phyloP scores from a whole-genome alignment of 345 rosid genomes.

The Barbarea vulgaris region DNA sequence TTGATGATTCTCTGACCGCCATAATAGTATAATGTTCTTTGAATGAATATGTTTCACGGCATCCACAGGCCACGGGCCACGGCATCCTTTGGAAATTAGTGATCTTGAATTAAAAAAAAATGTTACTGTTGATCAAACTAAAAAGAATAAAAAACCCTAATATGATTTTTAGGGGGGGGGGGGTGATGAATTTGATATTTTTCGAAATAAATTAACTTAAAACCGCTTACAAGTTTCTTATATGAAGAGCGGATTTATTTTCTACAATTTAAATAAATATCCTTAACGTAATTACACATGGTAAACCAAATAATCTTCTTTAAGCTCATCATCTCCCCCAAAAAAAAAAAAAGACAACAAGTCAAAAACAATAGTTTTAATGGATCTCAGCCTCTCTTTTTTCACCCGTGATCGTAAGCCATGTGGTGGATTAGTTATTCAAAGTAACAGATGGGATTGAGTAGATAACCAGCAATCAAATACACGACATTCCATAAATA shows the following conservation, averaged over 20 bases:
- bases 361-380: not conserved
- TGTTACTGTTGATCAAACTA: too few relatives aligned
- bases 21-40: not conserved
- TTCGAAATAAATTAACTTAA: not conserved
- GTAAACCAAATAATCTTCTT: not conserved
- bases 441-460: not conserved
- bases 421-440: not conserved
- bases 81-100: not conserved
- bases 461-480: not conserved
- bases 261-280: not conserved
- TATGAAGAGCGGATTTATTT: not conserved
- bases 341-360: not conserved
- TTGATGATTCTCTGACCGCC: not conserved
- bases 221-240: not conserved
- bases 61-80: not conserved
- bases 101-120: not conserved
- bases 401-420: not conserved
- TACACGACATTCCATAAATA: not conserved
- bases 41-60: not conserved
- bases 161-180: not conserved
- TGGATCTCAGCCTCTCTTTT: not conserved
- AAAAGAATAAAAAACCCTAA: too few relatives aligned
- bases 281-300: not conserved
- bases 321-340: not conserved
- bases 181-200: not conserved